These are phyloP conservation scores for Fusarium bulbicola DNA, from an alignment of 2,329 filamentous ascomycete genomes.

Conservation along the genomic window DNA sequence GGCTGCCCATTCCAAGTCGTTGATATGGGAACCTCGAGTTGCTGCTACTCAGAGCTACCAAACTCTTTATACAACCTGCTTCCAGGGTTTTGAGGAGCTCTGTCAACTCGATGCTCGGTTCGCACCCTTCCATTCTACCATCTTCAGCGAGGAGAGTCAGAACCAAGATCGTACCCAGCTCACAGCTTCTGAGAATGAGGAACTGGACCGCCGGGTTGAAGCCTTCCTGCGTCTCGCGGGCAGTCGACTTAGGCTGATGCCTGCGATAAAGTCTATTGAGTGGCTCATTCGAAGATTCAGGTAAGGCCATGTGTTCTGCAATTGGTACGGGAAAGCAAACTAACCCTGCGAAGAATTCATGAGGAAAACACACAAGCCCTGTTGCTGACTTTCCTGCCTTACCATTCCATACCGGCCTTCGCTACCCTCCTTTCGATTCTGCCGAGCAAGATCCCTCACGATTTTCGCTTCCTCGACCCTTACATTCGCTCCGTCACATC, in stretches of 20 bases:
- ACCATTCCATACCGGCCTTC: conserved; percentile 88
- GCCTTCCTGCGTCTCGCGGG: conserved; percentile 84
- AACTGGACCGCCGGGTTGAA: conserved; percentile 80
- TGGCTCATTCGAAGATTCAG: conserved; percentile 93
- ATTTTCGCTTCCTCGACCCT: conserved; percentile 85
- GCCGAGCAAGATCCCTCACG: conserved; percentile 75
- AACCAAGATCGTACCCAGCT: conserved; percentile 87
- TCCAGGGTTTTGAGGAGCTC: conserved; percentile 89
- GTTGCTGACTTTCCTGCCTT: conserved; percentile 89
- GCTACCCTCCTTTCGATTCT: conserved; percentile 87
- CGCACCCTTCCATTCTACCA: conserved; percentile 73
- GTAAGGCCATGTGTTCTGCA: conserved; percentile 57
- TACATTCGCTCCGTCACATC: conserved; percentile 82
- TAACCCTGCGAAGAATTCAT: conserved; percentile 71
- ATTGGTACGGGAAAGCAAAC: background rate
- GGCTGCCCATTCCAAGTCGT: conserved; percentile 88
- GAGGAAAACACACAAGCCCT: conserved; percentile 85
- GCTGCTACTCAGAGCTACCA: conserved; percentile 92
- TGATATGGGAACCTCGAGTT: conserved; percentile 89
- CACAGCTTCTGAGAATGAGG: conserved; percentile 81
- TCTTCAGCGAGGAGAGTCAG: conserved; percentile 96
- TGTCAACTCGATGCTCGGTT: conserved; percentile 88
- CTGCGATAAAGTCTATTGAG: conserved; percentile 90
- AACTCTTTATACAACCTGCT: conserved; percentile 84
- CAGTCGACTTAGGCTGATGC: conserved; percentile 80